phyloP scores from a whole-genome alignment of 768 basidiomycete species.

The Termitomyces sp. region DNA sequence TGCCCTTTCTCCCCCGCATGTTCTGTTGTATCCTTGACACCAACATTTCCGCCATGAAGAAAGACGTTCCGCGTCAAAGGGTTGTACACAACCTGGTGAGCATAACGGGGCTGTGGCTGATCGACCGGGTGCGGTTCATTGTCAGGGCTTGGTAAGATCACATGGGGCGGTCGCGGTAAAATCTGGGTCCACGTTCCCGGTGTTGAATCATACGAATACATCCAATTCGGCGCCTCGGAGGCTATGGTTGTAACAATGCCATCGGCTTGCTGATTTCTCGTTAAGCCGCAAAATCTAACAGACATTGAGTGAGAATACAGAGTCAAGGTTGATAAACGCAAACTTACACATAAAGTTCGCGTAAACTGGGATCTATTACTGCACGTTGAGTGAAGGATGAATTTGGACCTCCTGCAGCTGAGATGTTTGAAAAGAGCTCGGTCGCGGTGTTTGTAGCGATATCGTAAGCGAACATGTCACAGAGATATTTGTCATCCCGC shows the following conservation, averaged over 20 bases:
- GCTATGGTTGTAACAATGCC: constrained; percentile 35
- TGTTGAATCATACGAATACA: constrained; percentile 53
- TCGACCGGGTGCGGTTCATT: constrained; percentile 12
- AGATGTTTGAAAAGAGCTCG: constrained; percentile 61
- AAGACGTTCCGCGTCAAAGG: constrained; percentile 47
- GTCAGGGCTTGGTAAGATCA: neutral
- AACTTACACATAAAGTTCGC: constrained; percentile 71
- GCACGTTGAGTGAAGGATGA: constrained; percentile 73
- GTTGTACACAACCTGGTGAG: constrained; percentile 77
- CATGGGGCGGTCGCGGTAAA: constrained; percentile 26
- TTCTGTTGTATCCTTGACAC: constrained; percentile 20
- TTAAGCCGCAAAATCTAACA: constrained; percentile 58
- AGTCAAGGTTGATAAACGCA: neutral
- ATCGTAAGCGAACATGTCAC: constrained; percentile 75
- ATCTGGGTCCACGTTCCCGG: constrained; percentile 67
- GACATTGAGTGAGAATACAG: neutral
- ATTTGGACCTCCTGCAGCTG: constrained; percentile 56
- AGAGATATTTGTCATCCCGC: constrained; percentile 56
- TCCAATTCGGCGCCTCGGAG: constrained; percentile 54
- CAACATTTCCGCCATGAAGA: constrained; percentile 77
- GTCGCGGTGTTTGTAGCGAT: constrained; percentile 49
- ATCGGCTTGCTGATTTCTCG: constrained; percentile 28
- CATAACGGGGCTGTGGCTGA: constrained; percentile 60
- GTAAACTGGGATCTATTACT: constrained; percentile 53
- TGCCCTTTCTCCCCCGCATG: constrained; percentile 19